Conservation (phyloP, 1,284 basidiomycete genomes). For the Papiliotrema flavescens region DNA sequence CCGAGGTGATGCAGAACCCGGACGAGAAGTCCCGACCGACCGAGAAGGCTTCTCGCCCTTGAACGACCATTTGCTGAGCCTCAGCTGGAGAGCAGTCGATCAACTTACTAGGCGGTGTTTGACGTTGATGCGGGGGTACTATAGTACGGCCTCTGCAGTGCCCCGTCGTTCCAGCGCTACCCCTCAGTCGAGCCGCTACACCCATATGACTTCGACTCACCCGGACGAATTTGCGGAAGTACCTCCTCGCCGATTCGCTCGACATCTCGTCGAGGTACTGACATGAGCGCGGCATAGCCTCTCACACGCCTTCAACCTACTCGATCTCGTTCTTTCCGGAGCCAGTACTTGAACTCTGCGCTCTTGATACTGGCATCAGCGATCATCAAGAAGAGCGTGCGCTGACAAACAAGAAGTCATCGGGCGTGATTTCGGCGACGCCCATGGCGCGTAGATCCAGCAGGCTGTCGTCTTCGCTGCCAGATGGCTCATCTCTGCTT, state of each 20-base stretch:
- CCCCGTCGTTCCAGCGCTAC: constrained; percentile 48
- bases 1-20: too few species aligned
- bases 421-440: constrained; percentile 34
- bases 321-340: constrained; percentile 19
- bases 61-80: constrained; percentile 40
- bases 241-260: constrained; percentile 40
- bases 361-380: constrained; percentile 24
- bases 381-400: not conserved
- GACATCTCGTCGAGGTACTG: constrained; percentile 46
- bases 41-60: constrained; percentile 5
- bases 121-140: constrained; percentile 22
- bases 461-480: constrained; percentile 22
- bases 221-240: constrained; percentile 46
- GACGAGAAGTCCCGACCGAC: too few species aligned
- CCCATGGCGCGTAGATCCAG: constrained; percentile 38
- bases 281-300: not conserved
- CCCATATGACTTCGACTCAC: constrained; percentile 14
- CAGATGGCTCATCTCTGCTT: not conserved
- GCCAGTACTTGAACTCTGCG: constrained; percentile 38
- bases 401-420: constrained; percentile 46
- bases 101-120: constrained; percentile 34
- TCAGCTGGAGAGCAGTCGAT: not conserved
- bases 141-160: constrained; percentile 36
- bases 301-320: constrained; percentile 24
- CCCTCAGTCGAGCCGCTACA: too few species aligned